A percentile compares a stretch with the other conserved stretches of the same genome.
Conservation (phyloP, 768 basidiomycete species). For the Scleroderma citrinum region DNA sequence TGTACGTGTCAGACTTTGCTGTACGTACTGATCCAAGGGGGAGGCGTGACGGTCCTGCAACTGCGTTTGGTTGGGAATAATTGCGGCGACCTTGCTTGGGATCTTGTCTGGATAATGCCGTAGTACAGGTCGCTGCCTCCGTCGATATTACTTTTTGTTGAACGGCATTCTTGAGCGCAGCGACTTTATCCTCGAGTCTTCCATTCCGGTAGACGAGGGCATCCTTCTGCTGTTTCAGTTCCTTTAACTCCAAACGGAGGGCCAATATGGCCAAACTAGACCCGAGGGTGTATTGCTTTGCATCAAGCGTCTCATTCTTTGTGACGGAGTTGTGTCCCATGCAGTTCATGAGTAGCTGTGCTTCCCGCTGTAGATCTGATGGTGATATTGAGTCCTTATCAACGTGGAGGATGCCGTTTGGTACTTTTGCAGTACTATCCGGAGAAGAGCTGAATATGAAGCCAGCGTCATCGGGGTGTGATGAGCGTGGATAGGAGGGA, state of each 20-base stretch:
- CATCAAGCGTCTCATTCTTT: slow-evolving; percentile 14
- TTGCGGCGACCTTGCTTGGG: background rate
- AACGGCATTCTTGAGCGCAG: slow-evolving; percentile 10
- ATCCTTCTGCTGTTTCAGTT: slow-evolving; percentile 30
- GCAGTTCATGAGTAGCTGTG: slow-evolving; percentile 54
- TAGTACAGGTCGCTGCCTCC: background rate
- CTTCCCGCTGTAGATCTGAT: slow-evolving; percentile 52
- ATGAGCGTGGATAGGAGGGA: slow-evolving; percentile 48
- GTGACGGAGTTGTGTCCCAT: slow-evolving; percentile 53
- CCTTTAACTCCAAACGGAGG: slow-evolving; percentile 35
- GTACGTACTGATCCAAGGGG: slow-evolving; percentile 10
- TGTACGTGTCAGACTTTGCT: slow-evolving; percentile 4
- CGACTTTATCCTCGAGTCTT: slow-evolving; percentile 22
- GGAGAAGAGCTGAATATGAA: slow-evolving; percentile 47
- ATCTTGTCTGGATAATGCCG: background rate
- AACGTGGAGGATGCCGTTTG: slow-evolving; percentile 43
- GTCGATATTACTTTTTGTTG: slow-evolving; percentile 6
- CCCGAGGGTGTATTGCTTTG: slow-evolving; percentile 36
- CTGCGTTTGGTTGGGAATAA: slow-evolving; percentile 8
- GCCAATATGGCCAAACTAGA: slow-evolving; percentile 45
- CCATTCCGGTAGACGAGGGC: slow-evolving; percentile 19
- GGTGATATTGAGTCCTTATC: slow-evolving; percentile 41
- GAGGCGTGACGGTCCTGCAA: slow-evolving; percentile 18
- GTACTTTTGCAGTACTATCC: slow-evolving; percentile 36
- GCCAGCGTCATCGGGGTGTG: slow-evolving; percentile 54